A percentile compares a stretch with the other conserved stretches of the same genome.
Conservation (phyloP, 2,329 filamentous ascomycete species). For the Arachnomyces sp. region DNA sequence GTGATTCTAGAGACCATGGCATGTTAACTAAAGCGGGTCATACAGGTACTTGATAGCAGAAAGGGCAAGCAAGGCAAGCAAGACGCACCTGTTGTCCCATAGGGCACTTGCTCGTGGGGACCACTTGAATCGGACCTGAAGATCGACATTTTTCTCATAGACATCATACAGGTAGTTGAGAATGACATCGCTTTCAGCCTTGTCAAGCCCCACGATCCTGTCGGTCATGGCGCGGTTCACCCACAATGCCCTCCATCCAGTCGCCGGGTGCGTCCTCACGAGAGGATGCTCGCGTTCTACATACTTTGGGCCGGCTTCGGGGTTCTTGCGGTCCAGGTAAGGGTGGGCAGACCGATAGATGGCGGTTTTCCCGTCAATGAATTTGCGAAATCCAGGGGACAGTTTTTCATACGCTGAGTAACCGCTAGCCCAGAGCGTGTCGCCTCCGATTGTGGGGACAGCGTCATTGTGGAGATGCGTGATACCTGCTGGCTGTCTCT, state of each 20-base stretch:
- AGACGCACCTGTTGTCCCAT: conserved; percentile 59
- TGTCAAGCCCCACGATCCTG: conserved; percentile 61
- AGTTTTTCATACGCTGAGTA: conserved; percentile 68
- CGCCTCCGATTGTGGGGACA: conserved; percentile 57
- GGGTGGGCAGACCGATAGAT: conserved; percentile 60
- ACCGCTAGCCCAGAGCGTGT: conserved; percentile 65
- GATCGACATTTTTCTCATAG: conserved; percentile 62
- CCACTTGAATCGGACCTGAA: conserved; percentile 66
- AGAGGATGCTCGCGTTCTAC: conserved; percentile 63
- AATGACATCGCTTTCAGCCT: conserved; percentile 61
- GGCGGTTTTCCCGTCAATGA: conserved; percentile 60
- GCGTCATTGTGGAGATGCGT: conserved; percentile 65
- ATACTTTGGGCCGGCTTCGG: conserved; percentile 54
- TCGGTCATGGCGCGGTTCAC: conserved; percentile 65
- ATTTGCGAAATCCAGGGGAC: conserved; percentile 60
- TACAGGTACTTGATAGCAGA: not conserved
- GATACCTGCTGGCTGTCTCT: conserved; percentile 62
- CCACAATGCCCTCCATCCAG: conserved; percentile 66
- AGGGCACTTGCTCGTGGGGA: conserved; percentile 58
- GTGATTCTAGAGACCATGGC: conserved; percentile 52
- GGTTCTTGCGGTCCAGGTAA: conserved; percentile 59
- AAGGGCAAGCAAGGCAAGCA: too few relatives aligned
- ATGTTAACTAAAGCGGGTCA: not conserved
- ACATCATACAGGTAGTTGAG: conserved; percentile 61
- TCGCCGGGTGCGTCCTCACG: conserved; percentile 63